Percentiles rank a stretch among this genome's conserved stretches.
Evolutionary conservation across 371 early-diverging fungal genomes (phyloP).

Genomic region (Mucor mucedo): DNA sequence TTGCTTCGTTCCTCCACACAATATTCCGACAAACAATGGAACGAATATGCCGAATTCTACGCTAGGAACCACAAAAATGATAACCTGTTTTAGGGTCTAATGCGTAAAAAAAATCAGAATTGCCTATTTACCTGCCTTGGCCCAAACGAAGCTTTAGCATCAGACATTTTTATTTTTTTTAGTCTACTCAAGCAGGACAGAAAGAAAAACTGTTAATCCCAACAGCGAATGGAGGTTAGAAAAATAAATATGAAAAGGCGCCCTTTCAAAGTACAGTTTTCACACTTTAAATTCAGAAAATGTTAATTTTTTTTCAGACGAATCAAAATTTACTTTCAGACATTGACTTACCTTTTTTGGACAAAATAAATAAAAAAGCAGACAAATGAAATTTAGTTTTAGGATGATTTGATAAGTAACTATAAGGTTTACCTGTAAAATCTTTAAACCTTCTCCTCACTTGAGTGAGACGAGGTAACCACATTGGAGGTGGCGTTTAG

Average conservation of each 20-base stretch:
- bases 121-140: slow-evolving; percentile 20
- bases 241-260: no score
- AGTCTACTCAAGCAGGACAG: not conserved
- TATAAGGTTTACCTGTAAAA: no score
- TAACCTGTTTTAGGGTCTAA: not conserved
- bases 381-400: no score
- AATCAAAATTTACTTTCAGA: not conserved
- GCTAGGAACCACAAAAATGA: slow-evolving; percentile 17
- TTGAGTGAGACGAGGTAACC: no score
- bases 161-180: slow-evolving; percentile 13
- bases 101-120: not conserved
- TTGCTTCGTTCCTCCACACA: slow-evolving; percentile 25
- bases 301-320: no score
- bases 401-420: no score
- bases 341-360: not conserved
- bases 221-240: no score
- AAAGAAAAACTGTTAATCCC: not conserved
- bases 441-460: no score
- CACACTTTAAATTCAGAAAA: no score
- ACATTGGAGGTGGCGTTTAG: no score
- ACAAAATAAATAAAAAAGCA: no score
- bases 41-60: slow-evolving; percentile 50
- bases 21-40: slow-evolving; percentile 50
- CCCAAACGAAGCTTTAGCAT: slow-evolving; percentile 7
- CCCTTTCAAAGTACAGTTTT: no score